Percentiles rank a stretch among this genome's conserved stretches.
These are phyloP conservation scores for Solanum neorickii DNA, from an alignment of 257 asterid species.

Conservation along the genomic window DNA sequence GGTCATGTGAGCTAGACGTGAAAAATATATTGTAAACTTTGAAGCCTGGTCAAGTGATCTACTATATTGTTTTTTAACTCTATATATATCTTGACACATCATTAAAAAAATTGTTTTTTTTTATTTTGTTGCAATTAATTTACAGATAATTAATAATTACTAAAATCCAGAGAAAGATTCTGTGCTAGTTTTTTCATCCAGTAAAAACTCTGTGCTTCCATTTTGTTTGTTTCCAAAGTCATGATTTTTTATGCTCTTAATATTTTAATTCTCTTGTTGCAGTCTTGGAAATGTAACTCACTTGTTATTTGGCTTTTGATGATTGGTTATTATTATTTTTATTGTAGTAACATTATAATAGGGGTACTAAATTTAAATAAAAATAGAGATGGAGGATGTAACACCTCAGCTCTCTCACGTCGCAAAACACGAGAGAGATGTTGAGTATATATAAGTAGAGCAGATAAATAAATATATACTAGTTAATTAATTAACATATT, in stretches of 20 bases:
- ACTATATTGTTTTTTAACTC: background rate
- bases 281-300: conserved; percentile 1
- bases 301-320: background rate
- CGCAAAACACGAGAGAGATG: no score
- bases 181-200: background rate
- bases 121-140: background rate
- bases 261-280: background rate
- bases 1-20: conserved; percentile 17
- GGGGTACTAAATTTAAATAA: background rate
- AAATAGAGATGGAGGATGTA: no score
- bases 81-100: background rate
- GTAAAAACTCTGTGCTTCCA: background rate
- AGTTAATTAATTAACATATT: no score
- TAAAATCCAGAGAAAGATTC: background rate
- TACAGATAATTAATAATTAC: background rate
- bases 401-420: no score
- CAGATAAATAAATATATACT: no score
- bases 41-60: background rate
- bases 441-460: no score
- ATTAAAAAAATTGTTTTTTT: background rate
- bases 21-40: background rate
- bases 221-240: background rate
- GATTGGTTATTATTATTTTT: background rate
- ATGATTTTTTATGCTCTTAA: background rate
- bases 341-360: background rate